Base-by-base conservation (phyloP, 345 rosid species). In the Populus nigra region DNA sequence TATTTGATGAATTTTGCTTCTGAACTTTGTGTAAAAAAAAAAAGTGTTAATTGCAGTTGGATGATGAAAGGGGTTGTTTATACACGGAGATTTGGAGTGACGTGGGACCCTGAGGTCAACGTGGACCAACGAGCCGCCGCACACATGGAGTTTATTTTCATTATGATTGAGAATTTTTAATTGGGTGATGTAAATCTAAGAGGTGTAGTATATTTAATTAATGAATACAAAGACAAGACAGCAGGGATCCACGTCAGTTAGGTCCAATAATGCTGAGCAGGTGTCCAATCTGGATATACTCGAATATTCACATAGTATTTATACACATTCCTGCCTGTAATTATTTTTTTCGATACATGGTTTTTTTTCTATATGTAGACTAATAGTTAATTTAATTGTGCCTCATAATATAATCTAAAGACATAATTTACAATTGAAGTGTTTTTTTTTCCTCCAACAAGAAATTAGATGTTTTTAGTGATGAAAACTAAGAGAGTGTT, bases 191-290 rank as follows among this genome's bases (percentile, higher is more conserved):
- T 31, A 10, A 65, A 53, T 49, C 23, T 35, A 38, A 38, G 20
- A 17, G 22, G 29, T 9, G 39, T 3, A 18, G 36, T 13, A 2
- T 7, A 13, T 36, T 73, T 36, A 33, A 35, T 36, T 23, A 33
- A 22, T 36, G n/a, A 17, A 39, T 22, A 4, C 36, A 3, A 25
- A 9, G 41, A 29, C 41, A 74, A 33, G 69, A 75, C 82, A 75
- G 79, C 80, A 9, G 3, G 73, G 85, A 82, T 78, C 76, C 85
- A 82, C 85, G 85, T 82, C 71, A 72, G 82, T 78, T 6, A 23
- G 49, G 63, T 53, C 23, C 73, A 78, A 78, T 78, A 63, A 82
- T 82, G 53, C 23, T 55, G 36, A 43, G 20, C 69, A 7, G 8
- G 57, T 4, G n/a, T 68, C 23, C 18, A 49, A 61, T 70, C 43